Percentiles rank a stretch among this genome's conserved stretches.
phyloP scores from a whole-genome alignment of 2,329 filamentous ascomycete genomes.

The Fonsecaea erecta region DNA sequence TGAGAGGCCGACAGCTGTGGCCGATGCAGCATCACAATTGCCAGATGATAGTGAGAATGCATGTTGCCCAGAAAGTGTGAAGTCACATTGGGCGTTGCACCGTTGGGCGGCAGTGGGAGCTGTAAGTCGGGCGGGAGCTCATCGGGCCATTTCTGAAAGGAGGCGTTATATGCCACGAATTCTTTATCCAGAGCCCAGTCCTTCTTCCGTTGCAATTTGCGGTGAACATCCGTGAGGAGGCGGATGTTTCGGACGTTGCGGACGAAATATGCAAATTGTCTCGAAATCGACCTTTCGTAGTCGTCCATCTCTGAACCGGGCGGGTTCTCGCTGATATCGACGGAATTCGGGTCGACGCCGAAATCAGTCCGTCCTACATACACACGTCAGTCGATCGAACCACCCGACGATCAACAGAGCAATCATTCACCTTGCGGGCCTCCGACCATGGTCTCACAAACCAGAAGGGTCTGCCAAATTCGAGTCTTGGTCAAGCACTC shows the following conservation, averaged over 20 bases:
- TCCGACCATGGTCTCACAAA: slow-evolving; percentile 89
- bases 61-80: slow-evolving; percentile 89
- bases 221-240: slow-evolving; percentile 75
- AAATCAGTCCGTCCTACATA: slow-evolving; percentile 74
- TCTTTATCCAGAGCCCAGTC: slow-evolving; percentile 88
- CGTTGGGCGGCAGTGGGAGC: slow-evolving; percentile 76
- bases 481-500: slow-evolving; percentile 86
- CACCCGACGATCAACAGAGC: slow-evolving; percentile 4
- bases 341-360: slow-evolving; percentile 72
- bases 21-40: slow-evolving; percentile 82
- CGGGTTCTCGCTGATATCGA: slow-evolving; percentile 72
- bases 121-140: slow-evolving; percentile 79
- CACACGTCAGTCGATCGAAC: slow-evolving; percentile 33
- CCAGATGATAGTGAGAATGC: slow-evolving; percentile 85
- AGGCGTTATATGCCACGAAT: slow-evolving; percentile 77
- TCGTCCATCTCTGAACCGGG: slow-evolving; percentile 71
- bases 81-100: slow-evolving; percentile 79
- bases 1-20: slow-evolving; percentile 82
- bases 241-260: slow-evolving; percentile 78
- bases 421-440: slow-evolving; percentile 78
- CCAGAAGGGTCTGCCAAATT: slow-evolving; percentile 86
- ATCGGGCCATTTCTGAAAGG: slow-evolving; percentile 74
- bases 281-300: slow-evolving; percentile 74
- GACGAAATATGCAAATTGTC: slow-evolving; percentile 82
- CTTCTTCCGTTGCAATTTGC: slow-evolving; percentile 73